These are phyloP conservation scores for Pluteus cervinus DNA, from an alignment of 768 basidiomycete species.

Conservation along the genomic window DNA sequence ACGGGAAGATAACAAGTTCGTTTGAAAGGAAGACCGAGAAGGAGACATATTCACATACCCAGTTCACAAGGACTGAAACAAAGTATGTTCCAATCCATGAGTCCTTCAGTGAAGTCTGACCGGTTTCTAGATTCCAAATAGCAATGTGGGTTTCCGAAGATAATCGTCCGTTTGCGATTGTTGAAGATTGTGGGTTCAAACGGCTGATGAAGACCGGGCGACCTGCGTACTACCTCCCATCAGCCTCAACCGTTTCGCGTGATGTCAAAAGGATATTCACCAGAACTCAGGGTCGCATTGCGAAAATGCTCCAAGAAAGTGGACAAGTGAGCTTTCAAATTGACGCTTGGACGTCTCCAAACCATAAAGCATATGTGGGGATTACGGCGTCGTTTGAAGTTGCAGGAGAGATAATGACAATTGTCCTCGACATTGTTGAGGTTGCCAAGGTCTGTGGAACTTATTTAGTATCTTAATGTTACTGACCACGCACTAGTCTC, in stretches of 20 bases:
- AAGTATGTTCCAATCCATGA: neutral
- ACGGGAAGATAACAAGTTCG: constrained; percentile 3
- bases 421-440: constrained; percentile 15
- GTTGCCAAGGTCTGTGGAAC: constrained; percentile 12
- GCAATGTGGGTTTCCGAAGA: constrained; percentile 29
- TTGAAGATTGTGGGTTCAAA: constrained; percentile 23
- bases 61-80: neutral
- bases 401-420: constrained; percentile 14
- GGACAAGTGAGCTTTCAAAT: neutral
- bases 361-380: constrained; percentile 7
- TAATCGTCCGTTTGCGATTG: constrained; percentile 24
- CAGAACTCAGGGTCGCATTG: constrained; percentile 12
- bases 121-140: constrained; percentile 18
- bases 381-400: constrained; percentile 22
- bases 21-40: constrained; percentile 1
- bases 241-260: constrained; percentile 18
- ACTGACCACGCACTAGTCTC: constrained; percentile 23
- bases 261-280: constrained; percentile 24
- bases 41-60: neutral
- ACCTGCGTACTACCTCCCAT: constrained; percentile 26
- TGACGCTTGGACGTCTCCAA: neutral
- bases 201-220: constrained; percentile 26
- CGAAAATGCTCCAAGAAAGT: constrained; percentile 16
- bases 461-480: constrained; percentile 19
- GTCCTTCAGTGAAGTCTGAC: neutral